A percentile compares a stretch with the other conserved stretches of the same genome.
Evolutionary conservation across 1,284 basidiomycete genomes (phyloP).

Genomic region (Ganoderma meredithae): DNA sequence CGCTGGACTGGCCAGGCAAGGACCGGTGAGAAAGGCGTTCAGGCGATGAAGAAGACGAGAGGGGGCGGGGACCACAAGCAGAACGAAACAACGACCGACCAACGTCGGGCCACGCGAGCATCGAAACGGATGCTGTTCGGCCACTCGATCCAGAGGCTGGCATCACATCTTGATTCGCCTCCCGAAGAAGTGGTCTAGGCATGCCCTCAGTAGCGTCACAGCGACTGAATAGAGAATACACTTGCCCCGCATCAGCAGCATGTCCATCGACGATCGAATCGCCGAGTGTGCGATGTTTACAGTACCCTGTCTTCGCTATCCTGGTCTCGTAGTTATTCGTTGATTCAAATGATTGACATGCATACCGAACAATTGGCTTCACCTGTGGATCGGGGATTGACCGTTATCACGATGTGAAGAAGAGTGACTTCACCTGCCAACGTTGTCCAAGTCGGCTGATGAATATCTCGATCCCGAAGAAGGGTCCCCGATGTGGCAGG

Average conservation of each 20-base stretch:
- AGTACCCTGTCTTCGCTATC: background rate
- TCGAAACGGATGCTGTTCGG: constrained; percentile 1
- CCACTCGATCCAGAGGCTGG: constrained; percentile 22
- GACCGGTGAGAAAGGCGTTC: constrained; percentile 18
- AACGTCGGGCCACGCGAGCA: constrained; percentile 5
- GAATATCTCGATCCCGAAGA: constrained; percentile 20
- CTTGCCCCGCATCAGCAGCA: background rate
- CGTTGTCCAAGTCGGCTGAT: background rate
- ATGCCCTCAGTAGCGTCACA: background rate
- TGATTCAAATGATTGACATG: background rate
- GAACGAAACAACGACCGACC: constrained; percentile 6
- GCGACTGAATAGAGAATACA: background rate
- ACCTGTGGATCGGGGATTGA: background rate
- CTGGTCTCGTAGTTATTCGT: background rate
- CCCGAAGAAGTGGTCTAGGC: background rate
- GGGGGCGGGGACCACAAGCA: constrained; percentile 11
- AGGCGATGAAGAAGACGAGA: background rate
- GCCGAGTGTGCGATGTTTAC: no score
- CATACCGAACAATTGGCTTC: background rate
- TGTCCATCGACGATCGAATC: background rate
- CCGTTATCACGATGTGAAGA: background rate
- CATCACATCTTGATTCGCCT: constrained; percentile 16
- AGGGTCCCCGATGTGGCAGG: constrained; percentile 15
- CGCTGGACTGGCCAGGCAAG: constrained; percentile 29
- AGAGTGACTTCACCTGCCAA: background rate